These are phyloP conservation scores for Xerocomus brunneocitrinus DNA, from an alignment of 768 basidiomycete species.

Conservation along the genomic window DNA sequence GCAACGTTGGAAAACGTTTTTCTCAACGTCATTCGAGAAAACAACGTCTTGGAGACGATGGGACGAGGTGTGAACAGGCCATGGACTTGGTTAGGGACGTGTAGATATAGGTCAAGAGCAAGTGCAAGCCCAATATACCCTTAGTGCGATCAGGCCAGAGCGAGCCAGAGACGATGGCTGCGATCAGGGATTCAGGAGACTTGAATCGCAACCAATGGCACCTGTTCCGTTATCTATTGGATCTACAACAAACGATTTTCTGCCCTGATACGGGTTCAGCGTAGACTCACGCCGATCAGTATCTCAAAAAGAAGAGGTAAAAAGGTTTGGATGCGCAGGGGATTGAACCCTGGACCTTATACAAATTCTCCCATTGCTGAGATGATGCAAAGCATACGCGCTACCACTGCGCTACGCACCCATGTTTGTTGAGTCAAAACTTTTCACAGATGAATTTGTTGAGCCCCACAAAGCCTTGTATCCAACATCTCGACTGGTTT, in stretches of 20 bases:
- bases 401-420: conserved; percentile 36
- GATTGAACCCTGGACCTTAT: conserved; percentile 42
- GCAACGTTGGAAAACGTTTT: conserved; percentile 70
- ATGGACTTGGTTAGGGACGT: not conserved
- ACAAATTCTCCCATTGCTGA: conserved; percentile 22
- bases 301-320: not conserved
- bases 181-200: no score
- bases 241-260: no score
- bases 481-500: no score
- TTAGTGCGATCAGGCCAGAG: not conserved
- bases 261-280: no score
- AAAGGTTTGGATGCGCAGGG: conserved; percentile 38
- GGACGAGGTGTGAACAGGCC: not conserved
- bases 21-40: conserved; percentile 62
- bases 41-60: conserved; percentile 48
- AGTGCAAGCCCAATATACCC: not conserved
- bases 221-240: no score
- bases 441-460: not conserved
- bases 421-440: not conserved
- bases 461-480: not conserved
- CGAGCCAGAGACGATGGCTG: no score
- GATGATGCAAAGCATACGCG: conserved; percentile 40
- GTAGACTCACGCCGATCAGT: no score
- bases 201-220: no score
- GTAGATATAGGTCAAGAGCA: not conserved